phyloP scores from a whole-genome alignment of 768 basidiomycete species.

The Agaricus blazei region DNA sequence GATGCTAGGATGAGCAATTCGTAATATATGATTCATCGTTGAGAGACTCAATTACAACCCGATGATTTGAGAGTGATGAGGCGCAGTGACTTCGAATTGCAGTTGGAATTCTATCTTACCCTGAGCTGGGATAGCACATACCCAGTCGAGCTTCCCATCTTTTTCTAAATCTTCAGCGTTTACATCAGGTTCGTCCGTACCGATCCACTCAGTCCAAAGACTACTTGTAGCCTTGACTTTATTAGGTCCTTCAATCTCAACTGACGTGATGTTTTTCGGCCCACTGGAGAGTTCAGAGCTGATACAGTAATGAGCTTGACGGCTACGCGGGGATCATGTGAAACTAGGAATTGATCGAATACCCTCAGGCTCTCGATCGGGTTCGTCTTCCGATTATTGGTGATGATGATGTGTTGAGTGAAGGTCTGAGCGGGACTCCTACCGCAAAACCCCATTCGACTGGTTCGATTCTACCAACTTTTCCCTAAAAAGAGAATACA shows the following conservation, averaged over 20 bases:
- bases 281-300: conserved; percentile 19
- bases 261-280: conserved; percentile 6
- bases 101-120: conserved; percentile 29
- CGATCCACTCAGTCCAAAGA: conserved; percentile 34
- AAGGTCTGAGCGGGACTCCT: conserved; percentile 27
- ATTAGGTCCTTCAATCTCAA: conserved; percentile 11
- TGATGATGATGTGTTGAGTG: conserved; percentile 33
- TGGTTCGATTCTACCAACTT: conserved; percentile 42
- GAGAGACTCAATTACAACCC: conserved; percentile 14
- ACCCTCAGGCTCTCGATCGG: conserved; percentile 28
- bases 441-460: conserved; percentile 28
- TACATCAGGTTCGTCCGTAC: conserved; percentile 25
- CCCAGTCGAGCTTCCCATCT: conserved; percentile 30
- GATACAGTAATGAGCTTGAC: conserved; percentile 29
- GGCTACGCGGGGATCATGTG: conserved; percentile 30
- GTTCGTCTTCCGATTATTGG: conserved; percentile 32
- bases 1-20: too few species aligned
- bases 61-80: conserved; percentile 16
- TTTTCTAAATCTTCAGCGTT: conserved; percentile 22
- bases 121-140: conserved; percentile 24
- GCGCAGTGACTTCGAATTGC: conserved; percentile 32
- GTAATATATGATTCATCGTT: background rate
- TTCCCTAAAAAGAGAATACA: conserved; percentile 25
- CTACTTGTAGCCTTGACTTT: conserved; percentile 21
- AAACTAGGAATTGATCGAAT: conserved; percentile 35